These are phyloP conservation scores for Hansfordia pulvinata DNA, from an alignment of 2,329 filamentous ascomycete species.

Conservation along the genomic window DNA sequence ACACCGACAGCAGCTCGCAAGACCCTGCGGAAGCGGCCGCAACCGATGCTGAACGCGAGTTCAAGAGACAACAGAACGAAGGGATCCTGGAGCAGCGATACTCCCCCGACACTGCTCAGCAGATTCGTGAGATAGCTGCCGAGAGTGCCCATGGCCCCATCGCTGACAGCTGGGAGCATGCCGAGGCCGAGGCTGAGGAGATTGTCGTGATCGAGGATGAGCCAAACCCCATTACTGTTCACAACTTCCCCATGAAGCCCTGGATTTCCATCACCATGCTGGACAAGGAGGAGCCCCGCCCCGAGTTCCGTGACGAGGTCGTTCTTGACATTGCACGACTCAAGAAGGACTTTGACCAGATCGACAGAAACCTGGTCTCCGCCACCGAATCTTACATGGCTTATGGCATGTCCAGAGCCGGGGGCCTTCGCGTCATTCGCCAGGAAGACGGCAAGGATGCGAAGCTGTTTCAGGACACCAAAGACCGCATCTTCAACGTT, in stretches of 20 bases:
- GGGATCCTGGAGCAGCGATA: conserved; percentile 38
- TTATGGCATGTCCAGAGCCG: conserved; percentile 87
- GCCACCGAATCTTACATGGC: conserved; percentile 86
- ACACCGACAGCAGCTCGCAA: conserved; percentile 40
- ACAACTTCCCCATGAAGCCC: conserved; percentile 92
- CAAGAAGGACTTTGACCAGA: conserved; percentile 96
- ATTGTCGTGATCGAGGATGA: conserved; percentile 53
- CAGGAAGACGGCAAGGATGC: conserved; percentile 88
- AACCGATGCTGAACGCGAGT: conserved; percentile 35
- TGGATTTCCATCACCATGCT: conserved; percentile 81
- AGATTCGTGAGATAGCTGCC: conserved; percentile 35
- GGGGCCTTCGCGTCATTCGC: conserved; percentile 82
- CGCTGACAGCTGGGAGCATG: conserved; percentile 88
- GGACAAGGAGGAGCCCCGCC: conserved; percentile 38
- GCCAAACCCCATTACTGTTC: conserved; percentile 59
- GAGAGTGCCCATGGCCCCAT: conserved; percentile 46
- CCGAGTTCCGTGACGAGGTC: conserved; percentile 60
- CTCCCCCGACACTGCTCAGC: conserved; percentile 36
- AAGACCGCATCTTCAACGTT: conserved; percentile 92
- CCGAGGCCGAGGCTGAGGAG: conserved; percentile 65
- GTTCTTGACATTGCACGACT: conserved; percentile 88
- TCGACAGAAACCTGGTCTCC: conserved; percentile 84
- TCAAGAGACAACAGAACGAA: conserved; percentile 39
- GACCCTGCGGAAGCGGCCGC: conserved; percentile 32
- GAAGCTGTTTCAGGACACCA: conserved; percentile 80